Evolutionary conservation across 192 early-diverging fungal genomes (phyloP), one percentile per base, ranked within the genome.

Genomic region (Linnemannia elongata): DNA sequence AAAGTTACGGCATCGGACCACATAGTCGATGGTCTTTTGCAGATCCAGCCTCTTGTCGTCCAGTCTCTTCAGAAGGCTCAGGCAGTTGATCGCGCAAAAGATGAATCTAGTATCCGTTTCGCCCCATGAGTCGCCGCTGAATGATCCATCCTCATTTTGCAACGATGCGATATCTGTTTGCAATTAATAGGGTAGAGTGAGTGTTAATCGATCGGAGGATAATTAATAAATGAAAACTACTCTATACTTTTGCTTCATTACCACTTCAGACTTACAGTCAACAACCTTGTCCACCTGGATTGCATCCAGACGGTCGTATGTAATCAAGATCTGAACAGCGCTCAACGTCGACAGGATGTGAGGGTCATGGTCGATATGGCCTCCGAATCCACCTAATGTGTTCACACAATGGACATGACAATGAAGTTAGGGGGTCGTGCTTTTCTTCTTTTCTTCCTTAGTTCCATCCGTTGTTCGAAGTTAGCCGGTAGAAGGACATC

Each of bases 81-180:
- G 87, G 20, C 93, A 92, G 4, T 94, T 95, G 13, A 99, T 45
- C 3, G 97, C 94, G 71, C 94, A 95, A 88, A 97, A 99, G 6
- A 94, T 93, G 82, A 99, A 99, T 72, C 98, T 91, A 1, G 97
- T 97, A 82, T 99, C 98, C 36, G 96, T 92, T 82, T 99, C 98
- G 71, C 97, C 97, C 95, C 96, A 99, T 18, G 89, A 87, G 88
- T 99, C 98, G 18, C 98, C 98, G 15, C 90, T 89, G 79, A 99
- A 96, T n/a, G 95, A 95, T 3, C 98, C 97, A 35, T 92, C 91
- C 30, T 88, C 88, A 6, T 85, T 88, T 74, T 97, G 95, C 30
- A 94, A 79, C 5, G 85, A 86, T 1, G 77, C 77, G 55, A 98
- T 92, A 84, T 94, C 96, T 96, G 80, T 2, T 39, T 7, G 1